Evolutionary conservation across 331 rosid genomes (phyloP).

Genomic region (Cydonia oblonga): DNA sequence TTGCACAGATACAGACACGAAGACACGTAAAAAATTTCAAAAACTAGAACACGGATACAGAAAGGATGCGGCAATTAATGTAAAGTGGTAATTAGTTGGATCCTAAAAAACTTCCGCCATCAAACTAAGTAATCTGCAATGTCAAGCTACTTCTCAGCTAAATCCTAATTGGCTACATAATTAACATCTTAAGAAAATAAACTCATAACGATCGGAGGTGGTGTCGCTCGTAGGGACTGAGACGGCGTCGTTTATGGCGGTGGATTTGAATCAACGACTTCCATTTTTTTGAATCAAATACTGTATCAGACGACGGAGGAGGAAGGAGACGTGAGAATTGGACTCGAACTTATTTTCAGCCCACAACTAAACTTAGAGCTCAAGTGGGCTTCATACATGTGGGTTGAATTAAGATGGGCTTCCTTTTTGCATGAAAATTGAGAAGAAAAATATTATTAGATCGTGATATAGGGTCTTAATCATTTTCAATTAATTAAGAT

Average conservation of each 20-base stretch:
- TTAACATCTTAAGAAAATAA: neutral
- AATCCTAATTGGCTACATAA: neutral
- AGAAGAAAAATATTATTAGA: no score
- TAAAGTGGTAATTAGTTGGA: neutral
- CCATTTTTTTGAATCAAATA: neutral
- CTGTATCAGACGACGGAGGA: neutral
- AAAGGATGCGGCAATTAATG: neutral
- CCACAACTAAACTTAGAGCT: neutral
- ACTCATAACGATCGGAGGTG: neutral
- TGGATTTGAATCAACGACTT: neutral
- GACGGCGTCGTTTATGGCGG: conserved; percentile 15
- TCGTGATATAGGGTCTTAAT: no score
- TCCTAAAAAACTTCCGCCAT: neutral
- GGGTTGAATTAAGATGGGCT: neutral
- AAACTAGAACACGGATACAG: neutral
- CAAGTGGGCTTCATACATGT: neutral
- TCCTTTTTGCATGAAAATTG: neutral
- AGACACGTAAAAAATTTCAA: neutral
- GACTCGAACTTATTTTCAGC: neutral
- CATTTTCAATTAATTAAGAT: no score
- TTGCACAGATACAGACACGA: neutral
- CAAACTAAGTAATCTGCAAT: neutral
- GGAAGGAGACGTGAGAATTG: neutral
- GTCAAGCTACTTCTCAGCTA: neutral
- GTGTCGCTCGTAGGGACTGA: conserved; percentile 16